phyloP scores from a whole-genome alignment of 768 basidiomycete species.

The Steccherinum ochraceum region DNA sequence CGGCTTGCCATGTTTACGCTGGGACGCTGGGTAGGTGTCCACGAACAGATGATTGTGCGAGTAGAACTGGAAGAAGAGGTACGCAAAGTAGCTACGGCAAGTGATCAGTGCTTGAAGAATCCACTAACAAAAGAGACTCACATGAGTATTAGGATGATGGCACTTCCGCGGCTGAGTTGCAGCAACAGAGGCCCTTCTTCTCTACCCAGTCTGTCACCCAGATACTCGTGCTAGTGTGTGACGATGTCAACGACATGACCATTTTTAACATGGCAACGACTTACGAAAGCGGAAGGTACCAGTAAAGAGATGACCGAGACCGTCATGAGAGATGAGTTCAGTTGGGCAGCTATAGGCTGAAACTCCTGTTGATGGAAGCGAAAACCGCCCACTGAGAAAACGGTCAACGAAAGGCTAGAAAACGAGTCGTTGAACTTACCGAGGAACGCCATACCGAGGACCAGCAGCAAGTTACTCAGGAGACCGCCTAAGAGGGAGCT shows the following conservation, averaged over 20 bases:
- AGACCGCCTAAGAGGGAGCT: constrained; percentile 46
- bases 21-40: constrained; percentile 2
- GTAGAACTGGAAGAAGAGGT: constrained; percentile 48
- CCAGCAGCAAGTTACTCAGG: constrained; percentile 34
- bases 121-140: no score
- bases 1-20: not conserved
- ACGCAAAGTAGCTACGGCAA: constrained; percentile 22
- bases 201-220: constrained; percentile 29
- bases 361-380: constrained; percentile 47
- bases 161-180: constrained; percentile 41
- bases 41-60: constrained; percentile 40
- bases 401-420: not conserved
- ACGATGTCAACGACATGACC: constrained; percentile 13
- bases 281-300: constrained; percentile 31
- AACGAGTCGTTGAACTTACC: not conserved
- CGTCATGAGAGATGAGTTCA: constrained; percentile 28
- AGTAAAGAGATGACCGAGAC: constrained; percentile 30
- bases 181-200: constrained; percentile 35
- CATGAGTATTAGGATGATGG: constrained; percentile 40
- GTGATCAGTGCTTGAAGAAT: not conserved
- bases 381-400: constrained; percentile 36
- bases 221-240: constrained; percentile 27
- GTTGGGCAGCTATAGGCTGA: constrained; percentile 42
- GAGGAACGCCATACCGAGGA: constrained; percentile 24
- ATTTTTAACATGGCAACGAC: constrained; percentile 10